Percentiles rank a stretch among this genome's conserved stretches.
Conservation (phyloP, 176 grass and related monocot species). For the Juncus effusus region DNA sequence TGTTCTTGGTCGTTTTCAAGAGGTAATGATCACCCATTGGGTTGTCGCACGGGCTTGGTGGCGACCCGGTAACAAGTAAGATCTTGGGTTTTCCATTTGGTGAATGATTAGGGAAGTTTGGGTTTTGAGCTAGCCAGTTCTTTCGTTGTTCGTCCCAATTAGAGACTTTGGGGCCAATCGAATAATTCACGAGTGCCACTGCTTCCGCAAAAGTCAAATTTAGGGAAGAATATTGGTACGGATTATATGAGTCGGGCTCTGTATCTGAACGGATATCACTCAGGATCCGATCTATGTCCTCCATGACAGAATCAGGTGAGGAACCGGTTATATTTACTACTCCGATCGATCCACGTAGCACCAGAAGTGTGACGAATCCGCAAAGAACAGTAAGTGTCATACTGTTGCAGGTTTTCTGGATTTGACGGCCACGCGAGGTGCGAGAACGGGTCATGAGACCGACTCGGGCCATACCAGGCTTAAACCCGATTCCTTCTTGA, state of each 20-base stretch:
- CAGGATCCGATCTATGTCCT: constrained; percentile 47
- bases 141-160: constrained; percentile 53
- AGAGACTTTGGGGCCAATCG: constrained; percentile 37
- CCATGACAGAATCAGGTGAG: constrained; percentile 4
- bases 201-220: constrained; percentile 25
- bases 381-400: constrained; percentile 38
- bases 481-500: constrained; percentile 18
- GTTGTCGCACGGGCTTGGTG: constrained; percentile 42
- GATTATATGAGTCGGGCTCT: constrained; percentile 7
- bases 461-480: background rate
- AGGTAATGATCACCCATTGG: constrained; percentile 27
- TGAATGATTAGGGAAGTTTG: constrained; percentile 40
- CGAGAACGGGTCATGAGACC: constrained; percentile 17
- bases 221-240: background rate
- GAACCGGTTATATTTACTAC: constrained; percentile 29
- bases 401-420: constrained; percentile 39
- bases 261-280: constrained; percentile 42
- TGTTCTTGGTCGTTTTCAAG: constrained; percentile 62
- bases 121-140: constrained; percentile 43
- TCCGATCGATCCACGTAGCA: constrained; percentile 48
- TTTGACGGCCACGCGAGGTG: constrained; percentile 27
- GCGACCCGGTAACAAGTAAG: constrained; percentile 52
- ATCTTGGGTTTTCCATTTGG: constrained; percentile 30
- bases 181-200: constrained; percentile 19
- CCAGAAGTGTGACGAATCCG: constrained; percentile 43